phyloP scores from a whole-genome alignment of 2,329 filamentous ascomycete species.

The Annulohypoxylon truncatum region DNA sequence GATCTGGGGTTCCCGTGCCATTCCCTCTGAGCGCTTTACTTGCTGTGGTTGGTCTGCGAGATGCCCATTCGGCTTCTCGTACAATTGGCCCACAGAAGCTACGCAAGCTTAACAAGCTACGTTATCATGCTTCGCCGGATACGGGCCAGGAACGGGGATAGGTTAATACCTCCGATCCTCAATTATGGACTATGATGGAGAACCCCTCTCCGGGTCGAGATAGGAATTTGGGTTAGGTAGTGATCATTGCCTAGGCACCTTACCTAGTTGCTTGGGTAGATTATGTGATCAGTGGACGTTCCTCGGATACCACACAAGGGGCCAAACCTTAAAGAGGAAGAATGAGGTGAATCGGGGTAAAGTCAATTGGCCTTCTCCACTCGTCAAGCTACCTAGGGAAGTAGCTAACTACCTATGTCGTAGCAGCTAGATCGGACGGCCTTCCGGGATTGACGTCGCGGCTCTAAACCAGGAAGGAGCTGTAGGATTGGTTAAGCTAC shows the following conservation, averaged over 20 bases:
- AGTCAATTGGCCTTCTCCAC: background rate
- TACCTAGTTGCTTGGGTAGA: background rate
- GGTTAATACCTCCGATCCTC: no score
- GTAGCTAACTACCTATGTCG: background rate
- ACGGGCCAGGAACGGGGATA: background rate
- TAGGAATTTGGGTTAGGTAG: background rate
- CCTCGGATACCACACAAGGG: background rate
- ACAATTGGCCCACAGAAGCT: conserved; percentile 1
- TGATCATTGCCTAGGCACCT: background rate
- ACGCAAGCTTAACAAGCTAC: background rate
- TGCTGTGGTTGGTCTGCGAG: background rate
- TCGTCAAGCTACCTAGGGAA: background rate
- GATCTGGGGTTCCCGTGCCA: conserved; percentile 11
- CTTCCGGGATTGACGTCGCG: background rate
- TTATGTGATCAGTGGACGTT: background rate
- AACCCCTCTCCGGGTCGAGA: conserved; percentile 10
- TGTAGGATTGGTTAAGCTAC: background rate
- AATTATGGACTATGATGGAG: background rate
- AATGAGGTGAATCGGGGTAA: background rate
- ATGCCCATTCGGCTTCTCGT: background rate
- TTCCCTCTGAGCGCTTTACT: conserved; percentile 5
- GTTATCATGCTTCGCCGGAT: background rate
- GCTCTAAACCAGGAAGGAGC: conserved; percentile 6
- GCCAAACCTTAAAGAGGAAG: background rate
- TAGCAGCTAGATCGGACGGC: background rate